These are phyloP conservation scores for Clavispora carvajalis DNA, from an alignment of 805 yeast genomes.

Conservation along the genomic window DNA sequence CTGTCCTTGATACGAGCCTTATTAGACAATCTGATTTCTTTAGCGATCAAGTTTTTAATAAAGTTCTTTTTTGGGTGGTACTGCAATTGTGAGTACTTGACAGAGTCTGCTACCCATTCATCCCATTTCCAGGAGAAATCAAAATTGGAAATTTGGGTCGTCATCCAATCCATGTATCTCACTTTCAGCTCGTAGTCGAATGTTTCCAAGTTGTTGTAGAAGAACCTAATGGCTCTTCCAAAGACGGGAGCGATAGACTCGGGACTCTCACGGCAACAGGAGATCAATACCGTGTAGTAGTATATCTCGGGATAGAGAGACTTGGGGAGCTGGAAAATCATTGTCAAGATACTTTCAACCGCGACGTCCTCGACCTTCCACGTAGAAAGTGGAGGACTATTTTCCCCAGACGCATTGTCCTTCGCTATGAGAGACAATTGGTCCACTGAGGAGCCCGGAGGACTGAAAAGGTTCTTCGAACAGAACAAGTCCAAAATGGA, in stretches of 20 bases:
- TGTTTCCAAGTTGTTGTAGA: conserved; percentile 60
- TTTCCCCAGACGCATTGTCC: conserved; percentile 39
- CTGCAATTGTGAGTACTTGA: conserved; percentile 36
- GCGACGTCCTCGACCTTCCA: conserved; percentile 92
- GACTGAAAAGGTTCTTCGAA: conserved; percentile 45
- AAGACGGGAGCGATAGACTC: conserved; percentile 85
- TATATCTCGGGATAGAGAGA: conserved; percentile 67
- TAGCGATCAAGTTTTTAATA: conserved; percentile 71
- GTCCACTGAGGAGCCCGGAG: conserved; percentile 74
- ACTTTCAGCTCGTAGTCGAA: conserved; percentile 71
- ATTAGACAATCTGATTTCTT: conserved; percentile 81
- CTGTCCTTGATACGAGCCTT: conserved; percentile 66
- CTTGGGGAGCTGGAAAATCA: conserved; percentile 70
- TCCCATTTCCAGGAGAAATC: conserved; percentile 97
- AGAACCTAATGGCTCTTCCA: conserved; percentile 80
- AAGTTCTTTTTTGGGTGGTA: conserved; percentile 73
- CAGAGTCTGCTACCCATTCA: conserved; percentile 74
- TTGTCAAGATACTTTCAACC: conserved; percentile 72
- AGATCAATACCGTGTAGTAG: conserved; percentile 78
- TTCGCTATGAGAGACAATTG: conserved; percentile 42
- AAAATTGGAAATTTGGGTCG: conserved; percentile 88
- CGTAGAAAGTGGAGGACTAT: conserved; percentile 50
- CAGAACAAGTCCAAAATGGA: conserved; percentile 70
- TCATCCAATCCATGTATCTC: conserved; percentile 83
- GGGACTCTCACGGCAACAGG: conserved; percentile 73